Conservation (phyloP, 1,284 basidiomycete genomes). For the Apiotrichum gamsii region DNA sequence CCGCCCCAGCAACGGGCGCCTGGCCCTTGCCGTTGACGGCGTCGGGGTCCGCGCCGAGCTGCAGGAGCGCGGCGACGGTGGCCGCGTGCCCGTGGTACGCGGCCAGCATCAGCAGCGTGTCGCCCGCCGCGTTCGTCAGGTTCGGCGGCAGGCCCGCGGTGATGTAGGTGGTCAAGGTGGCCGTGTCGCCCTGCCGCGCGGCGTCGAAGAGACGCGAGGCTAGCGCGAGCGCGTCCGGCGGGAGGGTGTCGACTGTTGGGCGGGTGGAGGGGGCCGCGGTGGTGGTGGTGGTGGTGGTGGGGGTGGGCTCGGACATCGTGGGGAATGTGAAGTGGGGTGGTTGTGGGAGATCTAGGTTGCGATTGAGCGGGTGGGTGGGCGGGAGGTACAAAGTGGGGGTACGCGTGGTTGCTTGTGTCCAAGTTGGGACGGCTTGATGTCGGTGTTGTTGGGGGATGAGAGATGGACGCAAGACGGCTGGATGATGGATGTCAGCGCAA, state of each 20-base stretch:
- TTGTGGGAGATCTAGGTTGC: too few species aligned
- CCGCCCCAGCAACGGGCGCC: slow-evolving; percentile 72
- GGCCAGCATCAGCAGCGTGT: slow-evolving; percentile 74
- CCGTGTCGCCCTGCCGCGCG: slow-evolving; percentile 57
- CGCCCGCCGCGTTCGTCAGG: slow-evolving; percentile 70
- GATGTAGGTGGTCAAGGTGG: slow-evolving; percentile 56
- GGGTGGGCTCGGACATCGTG: too few species aligned
- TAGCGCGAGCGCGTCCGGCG: slow-evolving; percentile 57
- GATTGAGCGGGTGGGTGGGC: too few species aligned
- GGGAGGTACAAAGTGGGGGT: too few species aligned
- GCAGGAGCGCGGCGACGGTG: slow-evolving; percentile 55
- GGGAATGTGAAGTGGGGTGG: too few species aligned
- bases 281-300: slow-evolving; percentile 1
- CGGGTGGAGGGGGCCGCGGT: background rate
- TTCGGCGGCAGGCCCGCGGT: slow-evolving; percentile 69
- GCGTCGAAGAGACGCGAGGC: slow-evolving; percentile 70
- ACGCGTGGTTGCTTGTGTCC: too few species aligned
- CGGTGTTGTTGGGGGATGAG: background rate
- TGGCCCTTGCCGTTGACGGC: slow-evolving; percentile 68
- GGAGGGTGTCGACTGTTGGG: slow-evolving; percentile 9
- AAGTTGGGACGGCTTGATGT: too few species aligned
- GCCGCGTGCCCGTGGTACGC: slow-evolving; percentile 67
- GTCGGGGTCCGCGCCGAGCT: slow-evolving; percentile 61
- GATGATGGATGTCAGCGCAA: too few species aligned
- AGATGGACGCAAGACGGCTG: background rate